phyloP scores from a whole-genome alignment of 2,329 filamentous ascomycete genomes.

The Elsinoe necatrix region DNA sequence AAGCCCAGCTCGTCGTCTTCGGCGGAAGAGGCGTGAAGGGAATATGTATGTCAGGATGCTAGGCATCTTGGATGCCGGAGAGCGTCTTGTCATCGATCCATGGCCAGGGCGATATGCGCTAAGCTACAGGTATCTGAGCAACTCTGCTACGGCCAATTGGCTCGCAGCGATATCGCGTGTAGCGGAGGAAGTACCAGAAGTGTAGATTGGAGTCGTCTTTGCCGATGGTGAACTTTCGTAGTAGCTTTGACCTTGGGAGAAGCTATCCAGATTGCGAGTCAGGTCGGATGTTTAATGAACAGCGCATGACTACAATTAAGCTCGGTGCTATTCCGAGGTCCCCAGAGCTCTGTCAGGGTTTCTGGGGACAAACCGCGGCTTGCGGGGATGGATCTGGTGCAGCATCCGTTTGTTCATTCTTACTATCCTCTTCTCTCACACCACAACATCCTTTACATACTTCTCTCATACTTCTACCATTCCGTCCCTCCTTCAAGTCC shows the following conservation, averaged over 20 bases:
- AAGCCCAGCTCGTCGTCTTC: slow-evolving; percentile 4
- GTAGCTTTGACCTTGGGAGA: background rate
- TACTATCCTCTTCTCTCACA: background rate
- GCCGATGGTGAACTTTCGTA: background rate
- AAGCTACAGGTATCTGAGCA: background rate
- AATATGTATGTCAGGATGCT: background rate
- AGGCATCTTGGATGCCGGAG: background rate
- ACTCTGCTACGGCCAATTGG: background rate
- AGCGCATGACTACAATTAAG: background rate
- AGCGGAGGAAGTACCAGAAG: too few species aligned
- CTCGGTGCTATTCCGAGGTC: background rate
- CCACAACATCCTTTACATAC: background rate
- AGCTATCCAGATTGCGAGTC: background rate
- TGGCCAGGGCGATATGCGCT: background rate
- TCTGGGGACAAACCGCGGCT: slow-evolving; percentile 8
- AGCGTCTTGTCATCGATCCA: background rate
- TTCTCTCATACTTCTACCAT: background rate
- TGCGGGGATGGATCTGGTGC: background rate
- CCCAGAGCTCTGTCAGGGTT: background rate
- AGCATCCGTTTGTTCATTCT: background rate
- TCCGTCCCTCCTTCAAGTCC: background rate
- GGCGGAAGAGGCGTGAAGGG: background rate
- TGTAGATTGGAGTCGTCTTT: too few species aligned
- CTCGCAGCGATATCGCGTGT: too few species aligned
- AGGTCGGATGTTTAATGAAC: background rate